These are phyloP conservation scores for Aspergillus funiculosus DNA, from an alignment of 495 filamentous ascomycete genomes.

Conservation along the genomic window DNA sequence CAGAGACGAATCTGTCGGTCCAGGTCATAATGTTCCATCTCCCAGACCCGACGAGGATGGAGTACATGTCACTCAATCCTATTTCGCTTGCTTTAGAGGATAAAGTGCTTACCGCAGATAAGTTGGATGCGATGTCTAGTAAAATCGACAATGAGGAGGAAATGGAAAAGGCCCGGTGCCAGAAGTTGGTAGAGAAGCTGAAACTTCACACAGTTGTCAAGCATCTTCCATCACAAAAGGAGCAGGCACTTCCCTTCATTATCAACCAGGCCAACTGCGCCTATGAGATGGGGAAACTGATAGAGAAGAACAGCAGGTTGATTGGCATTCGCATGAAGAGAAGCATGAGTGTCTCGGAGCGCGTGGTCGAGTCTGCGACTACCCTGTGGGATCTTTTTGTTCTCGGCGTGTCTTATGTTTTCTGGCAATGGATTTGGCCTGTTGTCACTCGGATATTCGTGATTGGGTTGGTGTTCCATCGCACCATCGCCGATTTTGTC, in stretches of 20 bases:
- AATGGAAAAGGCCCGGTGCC: constrained; percentile 56
- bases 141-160: constrained; percentile 47
- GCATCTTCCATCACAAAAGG: constrained; percentile 72
- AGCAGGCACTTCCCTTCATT: constrained; percentile 70
- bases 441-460: constrained; percentile 68
- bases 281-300: constrained; percentile 73
- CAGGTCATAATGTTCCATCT: constrained; percentile 87
- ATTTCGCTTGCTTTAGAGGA: constrained; percentile 86
- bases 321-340: constrained; percentile 75
- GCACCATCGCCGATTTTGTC: constrained; percentile 72
- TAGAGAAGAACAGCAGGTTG: constrained; percentile 80
- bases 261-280: constrained; percentile 96
- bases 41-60: constrained; percentile 83
- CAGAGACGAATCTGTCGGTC: constrained; percentile 54
- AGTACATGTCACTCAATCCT: constrained; percentile 87
- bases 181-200: constrained; percentile 76
- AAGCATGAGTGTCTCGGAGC: constrained; percentile 85
- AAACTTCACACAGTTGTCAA: constrained; percentile 78
- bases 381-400: constrained; percentile 72
- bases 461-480: constrained; percentile 70
- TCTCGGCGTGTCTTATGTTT: constrained; percentile 61
- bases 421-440: constrained; percentile 73
- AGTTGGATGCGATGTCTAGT: constrained; percentile 22
- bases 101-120: constrained; percentile 43
- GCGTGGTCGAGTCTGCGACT: constrained; percentile 88